A percentile compares a stretch with the other conserved stretches of the same genome.
These are phyloP conservation scores for Lactarius tabidus DNA, from an alignment of 768 basidiomycete genomes.

Conservation along the genomic window DNA sequence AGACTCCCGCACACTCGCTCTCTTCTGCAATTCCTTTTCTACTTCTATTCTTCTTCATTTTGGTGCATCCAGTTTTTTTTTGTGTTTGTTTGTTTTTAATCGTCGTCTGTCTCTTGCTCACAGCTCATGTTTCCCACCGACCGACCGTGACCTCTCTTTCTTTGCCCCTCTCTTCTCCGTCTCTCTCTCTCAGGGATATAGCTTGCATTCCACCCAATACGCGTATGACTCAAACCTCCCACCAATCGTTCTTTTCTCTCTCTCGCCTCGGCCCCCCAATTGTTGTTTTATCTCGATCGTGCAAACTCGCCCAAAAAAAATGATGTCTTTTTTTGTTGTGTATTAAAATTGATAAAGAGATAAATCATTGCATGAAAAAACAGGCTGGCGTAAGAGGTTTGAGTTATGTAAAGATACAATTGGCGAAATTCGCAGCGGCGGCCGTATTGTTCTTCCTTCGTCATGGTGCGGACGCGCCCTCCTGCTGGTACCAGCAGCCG, in stretches of 20 bases:
- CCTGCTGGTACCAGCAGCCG: not conserved
- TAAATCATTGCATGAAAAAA: not conserved
- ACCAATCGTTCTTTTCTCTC: not conserved
- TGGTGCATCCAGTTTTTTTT: no score
- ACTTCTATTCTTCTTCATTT: no score
- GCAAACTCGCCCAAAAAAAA: not conserved
- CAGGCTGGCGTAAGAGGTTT: no score
- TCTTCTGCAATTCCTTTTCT: no score
- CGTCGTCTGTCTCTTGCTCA: not conserved
- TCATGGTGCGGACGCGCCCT: not conserved
- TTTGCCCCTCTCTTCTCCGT: not conserved
- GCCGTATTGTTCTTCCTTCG: not conserved
- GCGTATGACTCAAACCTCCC: not conserved
- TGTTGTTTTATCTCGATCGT: slow-evolving; percentile 1
- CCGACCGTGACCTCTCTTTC: no score
- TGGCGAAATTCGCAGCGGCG: no score
- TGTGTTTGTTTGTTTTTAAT: no score
- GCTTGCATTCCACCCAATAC: not conserved
- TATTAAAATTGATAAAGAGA: not conserved
- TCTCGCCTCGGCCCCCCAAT: not conserved
- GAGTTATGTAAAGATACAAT: no score
- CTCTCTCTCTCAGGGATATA: not conserved
- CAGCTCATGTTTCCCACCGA: no score
- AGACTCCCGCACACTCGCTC: no score
- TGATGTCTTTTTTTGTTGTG: not conserved